phyloP scores from a whole-genome alignment of 2,329 filamentous ascomycete genomes.

The Sarocladium brachiariae region DNA sequence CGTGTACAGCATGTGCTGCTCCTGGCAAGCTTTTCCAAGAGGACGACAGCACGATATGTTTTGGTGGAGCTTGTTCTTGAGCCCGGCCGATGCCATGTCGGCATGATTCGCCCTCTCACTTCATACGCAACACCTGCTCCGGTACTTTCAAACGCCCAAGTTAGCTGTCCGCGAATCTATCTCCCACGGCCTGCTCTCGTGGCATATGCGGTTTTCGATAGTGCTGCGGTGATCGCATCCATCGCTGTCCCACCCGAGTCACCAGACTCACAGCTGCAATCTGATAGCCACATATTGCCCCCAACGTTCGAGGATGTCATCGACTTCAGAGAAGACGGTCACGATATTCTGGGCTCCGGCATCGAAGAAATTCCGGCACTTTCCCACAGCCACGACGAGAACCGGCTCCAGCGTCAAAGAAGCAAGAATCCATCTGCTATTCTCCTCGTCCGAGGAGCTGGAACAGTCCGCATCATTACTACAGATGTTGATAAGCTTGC shows the following conservation, averaged over 20 bases:
- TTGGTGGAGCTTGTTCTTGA: constrained; percentile 66
- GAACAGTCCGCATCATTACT: constrained; percentile 52
- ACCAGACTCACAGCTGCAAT: constrained; percentile 68
- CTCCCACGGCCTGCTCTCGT: constrained; percentile 73
- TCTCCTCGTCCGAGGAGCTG: constrained; percentile 56
- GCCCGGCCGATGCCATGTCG: constrained; percentile 46
- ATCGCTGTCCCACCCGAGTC: constrained; percentile 60
- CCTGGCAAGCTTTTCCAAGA: constrained; percentile 50
- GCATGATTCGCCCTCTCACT: constrained; percentile 61
- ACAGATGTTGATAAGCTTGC: constrained; percentile 54
- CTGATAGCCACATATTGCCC: constrained; percentile 56
- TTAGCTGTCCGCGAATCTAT: constrained; percentile 57
- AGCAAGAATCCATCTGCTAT: constrained; percentile 57
- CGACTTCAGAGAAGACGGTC: constrained; percentile 62
- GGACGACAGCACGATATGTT: constrained; percentile 56
- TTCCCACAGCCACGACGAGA: constrained; percentile 33
- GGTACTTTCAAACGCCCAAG: constrained; percentile 25
- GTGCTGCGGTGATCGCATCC: constrained; percentile 71
- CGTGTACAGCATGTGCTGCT: constrained; percentile 53
- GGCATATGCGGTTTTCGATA: constrained; percentile 74
- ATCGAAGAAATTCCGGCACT: constrained; percentile 48
- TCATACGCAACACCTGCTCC: constrained; percentile 53
- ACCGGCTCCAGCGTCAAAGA: constrained; percentile 43
- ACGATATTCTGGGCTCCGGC: constrained; percentile 58
- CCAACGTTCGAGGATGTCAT: constrained; percentile 80